These are phyloP conservation scores for Aureococcus anophagefferens DNA, from an alignment of 108 stramenopile species.

Conservation along the genomic window DNA sequence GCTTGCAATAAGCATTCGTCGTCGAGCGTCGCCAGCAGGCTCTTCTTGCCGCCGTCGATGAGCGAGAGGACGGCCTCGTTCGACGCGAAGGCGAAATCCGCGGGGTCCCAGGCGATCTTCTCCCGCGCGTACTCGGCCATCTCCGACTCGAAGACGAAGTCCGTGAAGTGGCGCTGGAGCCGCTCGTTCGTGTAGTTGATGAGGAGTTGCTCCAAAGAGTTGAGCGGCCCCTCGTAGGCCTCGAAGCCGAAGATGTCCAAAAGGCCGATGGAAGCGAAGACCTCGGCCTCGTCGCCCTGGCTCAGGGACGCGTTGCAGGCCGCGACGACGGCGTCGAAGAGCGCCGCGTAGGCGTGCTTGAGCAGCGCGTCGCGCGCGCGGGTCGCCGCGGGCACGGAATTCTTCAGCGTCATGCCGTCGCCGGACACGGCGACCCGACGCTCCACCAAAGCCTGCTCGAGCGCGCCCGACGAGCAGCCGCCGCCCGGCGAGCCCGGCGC, in stretches of 20 bases:
- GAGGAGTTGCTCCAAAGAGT: conserved; percentile 43
- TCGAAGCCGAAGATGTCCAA: conserved; percentile 57
- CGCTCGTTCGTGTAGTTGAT: conserved; percentile 48
- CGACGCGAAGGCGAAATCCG: conserved; percentile 20
- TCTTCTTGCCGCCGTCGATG: conserved; percentile 36
- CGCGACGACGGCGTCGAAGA: conserved; percentile 29
- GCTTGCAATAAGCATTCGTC: conserved; percentile 51
- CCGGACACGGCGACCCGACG: neutral
- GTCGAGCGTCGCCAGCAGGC: conserved; percentile 66
- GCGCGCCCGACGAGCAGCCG: neutral
- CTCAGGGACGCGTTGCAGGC: conserved; percentile 9
- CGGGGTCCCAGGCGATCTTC: conserved; percentile 24
- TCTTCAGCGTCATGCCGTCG: neutral
- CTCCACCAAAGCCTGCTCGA: neutral
- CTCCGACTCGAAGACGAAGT: conserved; percentile 22
- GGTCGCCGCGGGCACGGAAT: neutral
- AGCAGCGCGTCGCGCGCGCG: conserved; percentile 25
- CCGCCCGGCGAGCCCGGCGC: conserved; percentile 1
- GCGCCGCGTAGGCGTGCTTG: conserved; percentile 25
- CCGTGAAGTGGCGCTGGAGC: conserved; percentile 41
- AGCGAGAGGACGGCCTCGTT: conserved; percentile 34
- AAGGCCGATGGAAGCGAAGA: conserved; percentile 34
- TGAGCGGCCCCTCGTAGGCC: conserved; percentile 35
- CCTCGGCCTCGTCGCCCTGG: conserved; percentile 11
- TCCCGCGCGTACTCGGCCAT: conserved; percentile 32